Conservation (phyloP, 257 asterid genomes). For the Nicotiana otophora region DNA sequence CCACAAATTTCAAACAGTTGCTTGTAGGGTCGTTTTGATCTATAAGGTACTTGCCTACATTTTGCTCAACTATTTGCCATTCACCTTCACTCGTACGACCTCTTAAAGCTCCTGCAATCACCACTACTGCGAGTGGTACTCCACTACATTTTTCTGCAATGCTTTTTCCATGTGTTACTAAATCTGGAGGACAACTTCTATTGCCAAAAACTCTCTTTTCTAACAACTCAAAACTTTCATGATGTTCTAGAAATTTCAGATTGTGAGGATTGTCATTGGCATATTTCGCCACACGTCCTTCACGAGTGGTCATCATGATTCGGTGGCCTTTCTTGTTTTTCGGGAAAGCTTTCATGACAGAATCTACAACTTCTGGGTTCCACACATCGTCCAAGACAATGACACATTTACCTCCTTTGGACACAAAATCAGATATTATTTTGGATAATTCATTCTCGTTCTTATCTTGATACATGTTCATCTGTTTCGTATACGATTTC, state of each 20-base stretch:
- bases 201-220: slow-evolving; percentile 29
- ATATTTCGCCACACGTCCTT: slow-evolving; percentile 15
- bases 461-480: neutral
- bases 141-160: neutral
- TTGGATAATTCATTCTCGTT: slow-evolving; percentile 13
- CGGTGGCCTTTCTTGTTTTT: slow-evolving; percentile 18
- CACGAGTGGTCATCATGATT: slow-evolving; percentile 34
- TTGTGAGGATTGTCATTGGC: slow-evolving; percentile 21
- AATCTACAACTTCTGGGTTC: slow-evolving; percentile 23
- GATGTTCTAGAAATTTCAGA: slow-evolving; percentile 13
- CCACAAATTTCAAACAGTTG: neutral
- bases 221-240: slow-evolving; percentile 34
- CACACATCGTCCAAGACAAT: slow-evolving; percentile 36
- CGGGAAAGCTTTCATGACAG: slow-evolving; percentile 22
- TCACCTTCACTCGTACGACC: neutral
- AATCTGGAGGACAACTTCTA: slow-evolving; percentile 11
- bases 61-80: slow-evolving; percentile 20
- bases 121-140: slow-evolving; percentile 34
- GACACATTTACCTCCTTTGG: slow-evolving; percentile 16
- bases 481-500: neutral
- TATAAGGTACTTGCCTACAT: slow-evolving; percentile 11
- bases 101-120: slow-evolving; percentile 38
- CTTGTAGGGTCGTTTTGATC: neutral
- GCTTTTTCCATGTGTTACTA: slow-evolving; percentile 8
- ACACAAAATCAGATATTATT: neutral